A percentile compares a stretch with the other conserved stretches of the same genome.
These are phyloP conservation scores for Nakaseomyces delphensis DNA, from an alignment of 1,139 yeast species.

Conservation along the genomic window DNA sequence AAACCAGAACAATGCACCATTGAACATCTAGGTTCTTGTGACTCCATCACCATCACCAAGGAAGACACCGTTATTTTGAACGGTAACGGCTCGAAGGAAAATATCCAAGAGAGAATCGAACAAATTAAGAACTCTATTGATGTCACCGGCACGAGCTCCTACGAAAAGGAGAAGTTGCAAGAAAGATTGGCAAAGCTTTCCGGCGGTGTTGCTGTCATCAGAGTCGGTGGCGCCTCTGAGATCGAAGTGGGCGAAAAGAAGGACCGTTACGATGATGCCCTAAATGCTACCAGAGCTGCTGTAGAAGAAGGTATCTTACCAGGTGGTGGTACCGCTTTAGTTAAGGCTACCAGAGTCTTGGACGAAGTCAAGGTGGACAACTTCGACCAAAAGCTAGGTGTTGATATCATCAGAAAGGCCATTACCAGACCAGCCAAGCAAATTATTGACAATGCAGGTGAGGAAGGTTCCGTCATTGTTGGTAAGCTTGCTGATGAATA, in stretches of 20 bases:
- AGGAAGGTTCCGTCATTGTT: constrained; percentile 95
- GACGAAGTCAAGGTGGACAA: constrained; percentile 75
- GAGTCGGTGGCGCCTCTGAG: constrained; percentile 97
- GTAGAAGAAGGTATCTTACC: constrained; percentile 99
- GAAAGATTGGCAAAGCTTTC: constrained; percentile 97
- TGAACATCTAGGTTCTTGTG: constrained; percentile 88
- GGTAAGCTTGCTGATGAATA: constrained; percentile 83
- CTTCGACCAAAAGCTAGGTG: constrained; percentile 98
- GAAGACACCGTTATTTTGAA: constrained; percentile 94
- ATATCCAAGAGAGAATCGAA: constrained; percentile 85
- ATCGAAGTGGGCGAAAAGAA: constrained; percentile 99
- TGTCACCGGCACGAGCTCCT: constrained; percentile 76
- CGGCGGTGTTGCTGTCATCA: constrained; percentile 98
- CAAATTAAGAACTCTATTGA: constrained; percentile 82
- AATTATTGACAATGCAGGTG: constrained; percentile 97
- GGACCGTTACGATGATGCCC: constrained; percentile 98
- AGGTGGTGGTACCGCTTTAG: constrained; percentile 99
- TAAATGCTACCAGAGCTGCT: constrained; percentile 99
- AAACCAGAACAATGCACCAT: constrained; percentile 94
- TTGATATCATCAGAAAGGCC: constrained; percentile 89
- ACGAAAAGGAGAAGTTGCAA: constrained; percentile 95
- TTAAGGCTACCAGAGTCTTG: constrained; percentile 83
- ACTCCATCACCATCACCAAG: constrained; percentile 88
- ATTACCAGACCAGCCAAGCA: constrained; percentile 95
- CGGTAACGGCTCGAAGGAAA: constrained; percentile 91